These are phyloP conservation scores for Sporisorium graminicola DNA, from an alignment of 1,284 basidiomycete genomes.

Conservation along the genomic window DNA sequence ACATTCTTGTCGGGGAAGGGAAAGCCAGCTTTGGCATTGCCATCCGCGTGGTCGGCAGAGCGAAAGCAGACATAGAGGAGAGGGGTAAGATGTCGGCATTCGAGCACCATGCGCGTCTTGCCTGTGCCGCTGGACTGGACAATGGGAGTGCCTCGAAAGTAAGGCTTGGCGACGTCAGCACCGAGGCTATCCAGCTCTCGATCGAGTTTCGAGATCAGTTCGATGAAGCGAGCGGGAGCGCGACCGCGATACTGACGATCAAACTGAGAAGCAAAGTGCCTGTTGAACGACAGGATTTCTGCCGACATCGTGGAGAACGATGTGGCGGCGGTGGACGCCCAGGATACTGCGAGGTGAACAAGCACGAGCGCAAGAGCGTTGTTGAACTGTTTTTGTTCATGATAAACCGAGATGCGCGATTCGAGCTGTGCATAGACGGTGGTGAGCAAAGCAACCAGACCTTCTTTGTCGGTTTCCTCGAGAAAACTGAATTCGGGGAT, in stretches of 20 bases:
- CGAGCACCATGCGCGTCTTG: slow-evolving; percentile 27
- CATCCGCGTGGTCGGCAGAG: neutral
- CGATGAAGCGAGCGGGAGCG: slow-evolving; percentile 11
- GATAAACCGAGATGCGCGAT: too few species aligned
- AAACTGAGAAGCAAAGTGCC: neutral
- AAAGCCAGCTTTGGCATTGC: slow-evolving; percentile 1
- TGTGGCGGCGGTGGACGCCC: too few species aligned
- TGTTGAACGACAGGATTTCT: too few species aligned
- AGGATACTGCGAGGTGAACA: too few species aligned
- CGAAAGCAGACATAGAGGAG: slow-evolving; percentile 27
- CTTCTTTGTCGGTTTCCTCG: too few species aligned
- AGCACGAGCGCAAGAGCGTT: too few species aligned
- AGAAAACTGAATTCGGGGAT: too few species aligned
- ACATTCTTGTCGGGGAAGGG: slow-evolving; percentile 9
- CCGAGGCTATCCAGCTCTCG: neutral
- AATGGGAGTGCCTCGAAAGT: slow-evolving; percentile 13
- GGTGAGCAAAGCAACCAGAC: too few species aligned
- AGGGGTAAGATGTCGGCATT: slow-evolving; percentile 2
- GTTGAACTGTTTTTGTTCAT: too few species aligned
- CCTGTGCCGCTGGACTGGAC: slow-evolving; percentile 34
- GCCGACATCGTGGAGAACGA: too few species aligned
- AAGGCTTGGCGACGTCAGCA: neutral
- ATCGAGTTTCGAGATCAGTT: neutral
- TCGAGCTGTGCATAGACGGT: too few species aligned
- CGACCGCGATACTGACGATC: slow-evolving; percentile 4